phyloP scores from a whole-genome alignment of 2,329 filamentous ascomycete genomes.

The Cladophialophora chaetospira region DNA sequence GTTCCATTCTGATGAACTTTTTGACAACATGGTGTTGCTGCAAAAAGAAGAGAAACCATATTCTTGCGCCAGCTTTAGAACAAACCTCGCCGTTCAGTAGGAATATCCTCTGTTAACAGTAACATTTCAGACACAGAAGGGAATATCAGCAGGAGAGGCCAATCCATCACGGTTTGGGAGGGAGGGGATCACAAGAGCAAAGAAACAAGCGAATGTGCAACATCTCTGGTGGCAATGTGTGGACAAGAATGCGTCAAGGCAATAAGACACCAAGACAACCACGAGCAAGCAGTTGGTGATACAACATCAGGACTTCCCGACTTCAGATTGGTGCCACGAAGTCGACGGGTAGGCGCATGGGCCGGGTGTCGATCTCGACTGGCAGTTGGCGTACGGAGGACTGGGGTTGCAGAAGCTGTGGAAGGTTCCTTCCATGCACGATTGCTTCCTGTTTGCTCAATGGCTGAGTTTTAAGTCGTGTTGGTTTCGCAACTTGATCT shows the following conservation, averaged over 20 bases:
- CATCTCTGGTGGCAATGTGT: background rate
- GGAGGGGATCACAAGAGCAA: conserved; percentile 9
- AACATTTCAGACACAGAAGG: background rate
- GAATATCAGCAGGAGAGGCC: background rate
- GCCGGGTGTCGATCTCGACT: conserved; percentile 15
- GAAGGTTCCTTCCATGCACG: conserved; percentile 6
- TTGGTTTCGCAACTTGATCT: conserved; percentile 12
- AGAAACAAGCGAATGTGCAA: conserved; percentile 16
- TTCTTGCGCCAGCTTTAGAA: background rate
- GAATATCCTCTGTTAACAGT: background rate
- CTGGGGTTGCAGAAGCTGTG: conserved; percentile 11
- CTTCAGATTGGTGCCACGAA: conserved; percentile 19
- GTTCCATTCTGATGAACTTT: too few species aligned
- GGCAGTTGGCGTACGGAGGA: conserved; percentile 9
- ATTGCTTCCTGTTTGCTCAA: conserved; percentile 2
- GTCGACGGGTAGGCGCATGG: conserved; percentile 9
- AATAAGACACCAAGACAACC: conserved; percentile 9
- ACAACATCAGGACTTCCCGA: conserved; percentile 7
- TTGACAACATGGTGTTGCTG: too few species aligned
- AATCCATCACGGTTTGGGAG: background rate
- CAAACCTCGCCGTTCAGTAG: background rate
- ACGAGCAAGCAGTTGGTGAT: conserved; percentile 15
- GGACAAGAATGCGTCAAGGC: background rate
- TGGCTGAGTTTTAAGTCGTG: conserved; percentile 6
- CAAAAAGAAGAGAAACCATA: background rate